Evolutionary conservation across 768 basidiomycete genomes (phyloP).

Genomic region (Tubosaeta brunneosetosa): DNA sequence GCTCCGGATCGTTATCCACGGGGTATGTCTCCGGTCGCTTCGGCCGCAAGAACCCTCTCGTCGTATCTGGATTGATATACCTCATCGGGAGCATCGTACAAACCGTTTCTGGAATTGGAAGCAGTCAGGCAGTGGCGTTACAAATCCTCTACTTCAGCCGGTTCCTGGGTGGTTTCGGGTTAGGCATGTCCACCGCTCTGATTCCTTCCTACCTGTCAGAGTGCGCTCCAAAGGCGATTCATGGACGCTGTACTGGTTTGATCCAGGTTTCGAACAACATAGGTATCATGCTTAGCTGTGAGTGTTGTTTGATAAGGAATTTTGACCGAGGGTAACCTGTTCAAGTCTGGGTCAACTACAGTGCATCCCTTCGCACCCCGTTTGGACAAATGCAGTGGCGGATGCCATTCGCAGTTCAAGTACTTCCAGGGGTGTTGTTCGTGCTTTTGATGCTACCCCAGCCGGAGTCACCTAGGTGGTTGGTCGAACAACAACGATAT

Average conservation of each 20-base stretch:
- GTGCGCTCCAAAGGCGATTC: conserved; percentile 42
- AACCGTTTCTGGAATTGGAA: conserved; percentile 39
- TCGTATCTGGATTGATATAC: conserved; percentile 43
- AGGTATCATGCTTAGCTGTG: conserved; percentile 35
- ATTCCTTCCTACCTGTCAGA: conserved; percentile 51
- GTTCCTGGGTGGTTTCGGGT: conserved; percentile 58
- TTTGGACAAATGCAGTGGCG: conserved; percentile 47
- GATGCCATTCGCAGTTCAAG: conserved; percentile 47
- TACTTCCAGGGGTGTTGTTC: conserved; percentile 50
- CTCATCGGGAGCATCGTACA: conserved; percentile 47
- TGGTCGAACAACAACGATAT: conserved; percentile 43
- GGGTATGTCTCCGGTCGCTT: conserved; percentile 38
- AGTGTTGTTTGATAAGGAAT: conserved; percentile 2
- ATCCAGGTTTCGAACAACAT: conserved; percentile 32
- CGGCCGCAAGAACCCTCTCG: conserved; percentile 44
- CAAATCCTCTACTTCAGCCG: conserved; percentile 44
- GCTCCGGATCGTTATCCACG: conserved; percentile 43
- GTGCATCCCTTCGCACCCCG: conserved; percentile 34
- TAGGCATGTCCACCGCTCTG: conserved; percentile 49
- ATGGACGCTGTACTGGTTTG: conserved; percentile 47
- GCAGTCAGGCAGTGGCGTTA: conserved; percentile 31
- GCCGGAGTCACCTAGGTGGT: conserved; percentile 55
- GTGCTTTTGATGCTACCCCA: conserved; percentile 43
- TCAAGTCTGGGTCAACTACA: conserved; percentile 48
- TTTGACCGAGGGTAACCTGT: background rate